These are phyloP conservation scores for Aspergillus sp. DNA, from an alignment of 2,329 filamentous ascomycete species.

Conservation along the genomic window DNA sequence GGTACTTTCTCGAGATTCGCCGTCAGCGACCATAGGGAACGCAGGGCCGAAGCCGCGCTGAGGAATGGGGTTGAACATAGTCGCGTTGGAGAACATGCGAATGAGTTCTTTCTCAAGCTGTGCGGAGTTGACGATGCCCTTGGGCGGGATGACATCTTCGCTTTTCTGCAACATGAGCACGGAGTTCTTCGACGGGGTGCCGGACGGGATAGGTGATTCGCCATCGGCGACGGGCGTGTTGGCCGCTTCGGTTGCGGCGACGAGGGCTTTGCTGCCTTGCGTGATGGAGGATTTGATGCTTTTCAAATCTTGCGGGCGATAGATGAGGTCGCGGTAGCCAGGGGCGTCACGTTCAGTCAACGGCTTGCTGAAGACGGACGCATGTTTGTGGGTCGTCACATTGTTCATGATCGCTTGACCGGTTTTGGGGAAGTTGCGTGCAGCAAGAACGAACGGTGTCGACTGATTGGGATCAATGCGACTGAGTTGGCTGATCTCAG, in stretches of 20 bases:
- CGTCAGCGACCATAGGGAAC: constrained; percentile 54
- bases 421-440: constrained; percentile 60
- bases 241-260: constrained; percentile 57
- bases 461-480: constrained; percentile 31
- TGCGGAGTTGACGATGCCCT: constrained; percentile 86
- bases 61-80: constrained; percentile 95
- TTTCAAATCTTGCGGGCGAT: constrained; percentile 74
- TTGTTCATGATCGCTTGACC: constrained; percentile 72
- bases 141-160: constrained; percentile 78
- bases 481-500: constrained; percentile 27
- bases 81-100: constrained; percentile 95
- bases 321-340: constrained; percentile 71
- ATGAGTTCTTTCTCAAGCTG: constrained; percentile 92
- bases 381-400: constrained; percentile 73
- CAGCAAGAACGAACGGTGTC: constrained; percentile 40
- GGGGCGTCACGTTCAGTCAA: constrained; percentile 74
- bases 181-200: constrained; percentile 41
- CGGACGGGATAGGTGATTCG: constrained; percentile 44
- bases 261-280: constrained; percentile 46
- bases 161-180: constrained; percentile 54
- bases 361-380: constrained; percentile 75
- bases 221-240: constrained; percentile 63
- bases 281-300: constrained; percentile 71
- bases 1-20: constrained; percentile 35
- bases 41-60: constrained; percentile 66